Evolutionary conservation across 2,329 filamentous ascomycete species (phyloP), one percentile per base, ranked within the genome.

Genomic region (Aureobasidium sp.): DNA sequence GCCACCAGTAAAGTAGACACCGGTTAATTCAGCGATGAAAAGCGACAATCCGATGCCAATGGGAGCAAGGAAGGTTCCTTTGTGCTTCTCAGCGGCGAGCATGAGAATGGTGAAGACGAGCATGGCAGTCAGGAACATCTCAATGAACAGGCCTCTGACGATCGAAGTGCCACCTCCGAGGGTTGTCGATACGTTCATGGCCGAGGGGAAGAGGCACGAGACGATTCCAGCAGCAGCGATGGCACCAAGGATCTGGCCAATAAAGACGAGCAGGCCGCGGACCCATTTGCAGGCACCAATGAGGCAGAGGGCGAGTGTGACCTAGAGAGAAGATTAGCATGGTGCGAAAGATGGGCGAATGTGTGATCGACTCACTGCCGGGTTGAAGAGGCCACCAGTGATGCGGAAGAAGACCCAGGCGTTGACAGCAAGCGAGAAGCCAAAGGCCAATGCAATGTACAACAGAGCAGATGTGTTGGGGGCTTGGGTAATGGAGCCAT

Each of bases 71-170:
- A 73, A 76, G 6, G 74, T 76, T 62, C 71, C 73, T 64, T 76
- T 76, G 70, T 76, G 74, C 67, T 76, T 76, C 65, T 76, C 74
- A 2, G 74, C 74, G 6, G 74, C 74, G 17, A 76, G 69, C 73
- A 76, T 74, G 69, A 75, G 79, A 63, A 81, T 81, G 55, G 76
- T 76, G 65, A 81, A 79, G 64, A 81, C 74, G 20, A 81, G 73
- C 67, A 76, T 68, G n/a, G 76, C 74, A 2, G 79, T 81, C 42
- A 80, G 70, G 61, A 81, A 77, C 76, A 79, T 79, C 65, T 81
- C 79, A 60, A 81, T 80, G 70, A 75, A 81, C 3, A 81, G 67
- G 14, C 78, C 79, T 39, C 75, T 76, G 27, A 70, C 72, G 27
- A 79, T 67, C 1, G 77, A 78, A 3, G 78, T 79, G 22, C 69